Evolutionary conservation across 1,284 basidiomycete species (phyloP), one percentile per base, ranked within the genome.

Genomic region (Porogramme epimiltina): DNA sequence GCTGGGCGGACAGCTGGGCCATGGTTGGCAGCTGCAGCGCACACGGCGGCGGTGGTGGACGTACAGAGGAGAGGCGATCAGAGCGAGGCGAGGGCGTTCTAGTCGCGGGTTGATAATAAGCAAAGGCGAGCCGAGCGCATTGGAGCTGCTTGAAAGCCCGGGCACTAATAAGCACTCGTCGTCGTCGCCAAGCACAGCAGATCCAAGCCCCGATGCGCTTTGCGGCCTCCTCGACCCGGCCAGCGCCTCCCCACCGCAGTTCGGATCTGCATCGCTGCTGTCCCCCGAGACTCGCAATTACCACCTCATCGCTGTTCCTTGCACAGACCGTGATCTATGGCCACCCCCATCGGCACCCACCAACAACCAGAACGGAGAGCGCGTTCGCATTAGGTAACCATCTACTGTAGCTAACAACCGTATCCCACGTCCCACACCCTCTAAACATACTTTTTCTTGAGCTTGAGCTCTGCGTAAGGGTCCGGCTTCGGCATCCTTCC

Each of bases 391-490:
- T 59, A 55, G 36, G 36, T 15, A 31, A 24, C 23, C 45, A 48
- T 44, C 49, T 59, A 59, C 45, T 49, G 25, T 37, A 37, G 34
- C 34, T 18, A 37, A 6, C 13, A 37, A 9, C 13, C 10, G 26
- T 54, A 55, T 28, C 46, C n/a, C 11, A 33, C 24, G 36, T 42
- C 49, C 38, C 42, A 39, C 57, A 52, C 47, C 42, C 53, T 53
- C 58, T 63, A 63, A 26, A 62, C 42, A 51, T 86, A 87, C 66
- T 77, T 80, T 66, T 76, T 82, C 55, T 67, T 70, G 53, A 67
- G 68, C 70, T 83, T 84, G 55, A 83, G 62, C 52, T 77, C 77
- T 39, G 73, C 78, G 66, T 89, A 89, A 34, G 71, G 78, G 54
- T 77, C 72, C 26, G 63, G 55, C 67, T 73, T 79, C 66, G 76